phyloP scores from a whole-genome alignment of 2,329 filamentous ascomycete genomes.

The Dothidotthia symphoricarpi region DNA sequence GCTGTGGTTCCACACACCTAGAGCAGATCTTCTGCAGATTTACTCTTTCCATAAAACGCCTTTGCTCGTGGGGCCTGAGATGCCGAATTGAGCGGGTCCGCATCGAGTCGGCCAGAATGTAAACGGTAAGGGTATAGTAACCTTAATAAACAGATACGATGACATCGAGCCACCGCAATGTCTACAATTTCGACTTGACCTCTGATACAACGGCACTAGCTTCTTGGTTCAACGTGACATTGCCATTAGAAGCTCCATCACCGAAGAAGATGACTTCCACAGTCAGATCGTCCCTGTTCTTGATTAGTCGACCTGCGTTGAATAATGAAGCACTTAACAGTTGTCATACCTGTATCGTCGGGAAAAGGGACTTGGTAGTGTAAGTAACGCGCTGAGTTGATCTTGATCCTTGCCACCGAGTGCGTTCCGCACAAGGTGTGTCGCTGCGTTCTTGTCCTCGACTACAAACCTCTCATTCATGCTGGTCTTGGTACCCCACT shows the following conservation, averaged over 20 bases:
- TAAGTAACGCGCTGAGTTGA: conserved; percentile 88
- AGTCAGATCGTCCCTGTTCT: conserved; percentile 80
- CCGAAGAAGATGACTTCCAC: conserved; percentile 99
- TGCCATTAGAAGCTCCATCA: conserved; percentile 70
- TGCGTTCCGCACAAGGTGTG: conserved; percentile 91
- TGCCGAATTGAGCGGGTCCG: too few relatives aligned
- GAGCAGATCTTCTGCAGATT: too few relatives aligned
- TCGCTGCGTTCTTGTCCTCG: conserved; percentile 93
- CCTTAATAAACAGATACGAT: neutral
- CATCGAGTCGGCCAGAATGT: too few relatives aligned
- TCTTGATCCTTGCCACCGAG: conserved; percentile 91
- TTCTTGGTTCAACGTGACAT: conserved; percentile 80
- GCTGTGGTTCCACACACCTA: too few relatives aligned
- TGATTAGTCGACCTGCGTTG: neutral
- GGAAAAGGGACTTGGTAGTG: conserved; percentile 86
- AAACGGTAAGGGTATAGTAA: neutral
- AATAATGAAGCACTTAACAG: neutral
- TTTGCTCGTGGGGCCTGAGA: neutral
- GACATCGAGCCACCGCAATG: neutral
- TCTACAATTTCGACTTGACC: conserved; percentile 51
- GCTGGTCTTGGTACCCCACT: conserved; percentile 80
- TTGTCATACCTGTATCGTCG: conserved; percentile 77
- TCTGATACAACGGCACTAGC: conserved; percentile 65
- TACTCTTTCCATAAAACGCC: too few relatives aligned
- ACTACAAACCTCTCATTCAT: conserved; percentile 83